Base-by-base conservation (phyloP, 2,329 filamentous ascomycete genomes). In the Lachnellula hyalina region DNA sequence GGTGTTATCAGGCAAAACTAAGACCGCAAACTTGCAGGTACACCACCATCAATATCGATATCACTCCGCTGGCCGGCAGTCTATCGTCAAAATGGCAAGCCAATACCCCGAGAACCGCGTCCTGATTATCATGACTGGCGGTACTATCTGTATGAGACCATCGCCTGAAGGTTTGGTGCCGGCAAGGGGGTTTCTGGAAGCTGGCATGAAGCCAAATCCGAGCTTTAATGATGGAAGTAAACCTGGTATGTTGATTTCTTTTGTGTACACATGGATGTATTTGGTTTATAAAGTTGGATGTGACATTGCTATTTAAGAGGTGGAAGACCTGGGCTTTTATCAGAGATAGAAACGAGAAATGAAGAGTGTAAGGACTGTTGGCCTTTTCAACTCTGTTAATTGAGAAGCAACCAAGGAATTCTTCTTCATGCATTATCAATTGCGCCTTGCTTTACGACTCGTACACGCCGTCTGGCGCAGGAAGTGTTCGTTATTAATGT, bases 131-230 rank as follows among this genome's bases (percentile, higher is more conserved):
- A 87, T 88, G 74, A 89, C 86, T 8, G 78, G 81, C 15, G 81
- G 81, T 8, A 84, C 81, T 3, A 89, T 89, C 61, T 89, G 85
- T 69, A 89, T 89, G 86, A 77, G 78, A 64, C 78, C 76, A 47
- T 85, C 84, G n/a, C 75, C 79, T 21, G 77, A 85, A 50, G 86
- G 86, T 0, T 77, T 88, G 51, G 72, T 88, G 19, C 86, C 86
- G 2, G 67, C 66, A 4, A 63, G 60, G 67, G 82, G 84, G 0
- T 89, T 89, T 66, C 72, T 87, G 48, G 80, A 87, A 57, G 75
- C 79, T 47, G 84, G 84, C 54, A 78, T 89, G 66, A 79, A 79
- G 12, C 83, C 83, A 2, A 75, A 83, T 38, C 84, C 84, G 5
- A 82, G 79, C 4, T 89, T 89, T 75, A 87, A 89, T 65, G 85